phyloP scores from a whole-genome alignment of 768 basidiomycete species.

The Tylopilus cervinicoccineus region DNA sequence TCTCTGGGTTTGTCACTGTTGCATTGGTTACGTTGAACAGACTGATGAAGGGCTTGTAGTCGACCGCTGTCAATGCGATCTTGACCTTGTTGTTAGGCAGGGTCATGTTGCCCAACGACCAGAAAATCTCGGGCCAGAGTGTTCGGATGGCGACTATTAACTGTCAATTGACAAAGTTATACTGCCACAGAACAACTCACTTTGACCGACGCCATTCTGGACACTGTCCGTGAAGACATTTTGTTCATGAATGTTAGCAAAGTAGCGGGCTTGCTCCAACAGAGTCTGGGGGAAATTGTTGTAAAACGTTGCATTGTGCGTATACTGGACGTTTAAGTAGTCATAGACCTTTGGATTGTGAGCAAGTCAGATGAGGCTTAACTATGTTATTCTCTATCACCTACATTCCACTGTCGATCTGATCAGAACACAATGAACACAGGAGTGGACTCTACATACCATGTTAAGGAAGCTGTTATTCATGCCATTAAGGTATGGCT shows the following conservation, averaged over 20 bases:
- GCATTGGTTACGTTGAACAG: slow-evolving; percentile 77
- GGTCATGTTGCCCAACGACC: slow-evolving; percentile 70
- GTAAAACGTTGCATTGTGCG: slow-evolving; percentile 78
- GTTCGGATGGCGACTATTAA: slow-evolving; percentile 73
- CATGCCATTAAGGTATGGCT: slow-evolving; percentile 65
- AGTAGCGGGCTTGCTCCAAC: slow-evolving; percentile 64
- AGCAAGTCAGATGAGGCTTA: neutral
- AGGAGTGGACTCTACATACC: slow-evolving; percentile 37
- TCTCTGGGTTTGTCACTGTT: slow-evolving; percentile 47
- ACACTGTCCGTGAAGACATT: slow-evolving; percentile 63
- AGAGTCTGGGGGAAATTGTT: slow-evolving; percentile 65
- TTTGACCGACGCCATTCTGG: slow-evolving; percentile 67
- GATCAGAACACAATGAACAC: slow-evolving; percentile 6
- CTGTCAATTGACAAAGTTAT: neutral
- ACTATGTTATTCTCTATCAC: slow-evolving; percentile 18
- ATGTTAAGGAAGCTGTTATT: slow-evolving; percentile 62
- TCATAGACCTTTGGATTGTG: slow-evolving; percentile 56
- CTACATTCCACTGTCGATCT: slow-evolving; percentile 64
- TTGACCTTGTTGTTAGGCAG: slow-evolving; percentile 72
- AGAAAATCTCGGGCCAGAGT: slow-evolving; percentile 65
- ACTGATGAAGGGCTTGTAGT: slow-evolving; percentile 88
- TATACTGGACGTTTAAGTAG: slow-evolving; percentile 69
- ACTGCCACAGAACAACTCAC: slow-evolving; percentile 38
- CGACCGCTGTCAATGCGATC: slow-evolving; percentile 69
- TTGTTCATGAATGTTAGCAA: slow-evolving; percentile 76